Conservation (phyloP, 2,329 filamentous ascomycete species). For the Colletotrichum nymphaeae region DNA sequence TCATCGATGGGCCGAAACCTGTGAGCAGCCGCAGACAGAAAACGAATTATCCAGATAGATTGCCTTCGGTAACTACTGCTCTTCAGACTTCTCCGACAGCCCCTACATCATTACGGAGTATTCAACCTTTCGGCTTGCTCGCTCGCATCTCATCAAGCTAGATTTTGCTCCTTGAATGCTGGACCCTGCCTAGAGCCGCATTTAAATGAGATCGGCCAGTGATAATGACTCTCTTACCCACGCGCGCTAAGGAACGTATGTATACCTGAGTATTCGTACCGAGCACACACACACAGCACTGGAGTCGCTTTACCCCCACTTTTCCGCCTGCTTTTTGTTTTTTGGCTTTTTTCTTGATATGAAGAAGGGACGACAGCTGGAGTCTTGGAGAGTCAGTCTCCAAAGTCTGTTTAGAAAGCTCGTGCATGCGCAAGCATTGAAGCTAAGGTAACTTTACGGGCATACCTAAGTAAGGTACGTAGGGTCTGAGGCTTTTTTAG, state of each 20-base stretch:
- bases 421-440: neutral
- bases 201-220: constrained; percentile 31
- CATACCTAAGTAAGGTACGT: no score
- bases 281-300: neutral
- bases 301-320: constrained; percentile 7
- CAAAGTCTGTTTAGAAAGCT: neutral
- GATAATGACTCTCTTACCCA: constrained; percentile 19
- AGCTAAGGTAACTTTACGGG: neutral
- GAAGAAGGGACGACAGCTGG: neutral
- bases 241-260: neutral
- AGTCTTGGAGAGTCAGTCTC: neutral
- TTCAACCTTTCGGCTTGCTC: neutral
- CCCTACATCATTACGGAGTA: no score
- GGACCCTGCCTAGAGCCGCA: constrained; percentile 27
- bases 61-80: no score
- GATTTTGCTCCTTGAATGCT: constrained; percentile 3
- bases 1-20: neutral
- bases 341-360: neutral
- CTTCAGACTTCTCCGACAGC: neutral
- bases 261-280: neutral
- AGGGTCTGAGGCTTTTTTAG: neutral
- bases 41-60: neutral
- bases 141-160: neutral
- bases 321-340: neutral
- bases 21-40: neutral